A percentile compares a stretch with the other conserved stretches of the same genome.
Conservation (phyloP, 192 early-diverging fungal species). For the Linnemannia schmuckeri region DNA sequence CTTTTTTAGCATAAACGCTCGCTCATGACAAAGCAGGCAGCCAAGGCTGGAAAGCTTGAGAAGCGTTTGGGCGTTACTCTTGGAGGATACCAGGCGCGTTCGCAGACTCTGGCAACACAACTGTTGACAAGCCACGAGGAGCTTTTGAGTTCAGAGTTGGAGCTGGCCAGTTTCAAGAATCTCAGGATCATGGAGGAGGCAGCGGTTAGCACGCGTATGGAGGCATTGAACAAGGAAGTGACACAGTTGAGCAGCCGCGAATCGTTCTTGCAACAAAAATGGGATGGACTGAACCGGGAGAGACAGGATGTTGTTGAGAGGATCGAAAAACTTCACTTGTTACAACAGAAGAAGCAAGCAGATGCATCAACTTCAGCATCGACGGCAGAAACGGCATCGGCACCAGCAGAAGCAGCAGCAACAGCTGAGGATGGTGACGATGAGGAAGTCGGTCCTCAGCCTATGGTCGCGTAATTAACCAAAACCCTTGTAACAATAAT, state of each 20-base stretch:
- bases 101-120: constrained; percentile 73
- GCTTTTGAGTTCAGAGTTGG: constrained; percentile 67
- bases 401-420: neutral
- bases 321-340: constrained; percentile 61
- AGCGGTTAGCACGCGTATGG: constrained; percentile 69
- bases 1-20: constrained; percentile 66
- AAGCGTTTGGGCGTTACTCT: constrained; percentile 82
- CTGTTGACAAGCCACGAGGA: constrained; percentile 69
- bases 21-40: constrained; percentile 80
- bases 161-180: constrained; percentile 71
- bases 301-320: constrained; percentile 58
- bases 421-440: neutral
- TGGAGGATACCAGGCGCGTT: constrained; percentile 87
- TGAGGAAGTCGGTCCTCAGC: constrained; percentile 6
- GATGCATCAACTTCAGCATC: neutral
- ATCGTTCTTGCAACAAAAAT: constrained; percentile 55
- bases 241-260: constrained; percentile 56
- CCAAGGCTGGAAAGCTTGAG: constrained; percentile 86
- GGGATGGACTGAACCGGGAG: constrained; percentile 49
- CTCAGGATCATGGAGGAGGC: constrained; percentile 71
- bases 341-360: constrained; percentile 13
- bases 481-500: neutral
- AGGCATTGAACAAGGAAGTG: constrained; percentile 61
- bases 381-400: neutral
- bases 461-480: neutral